Evolutionary conservation across 1,284 basidiomycete genomes (phyloP), one percentile per base, ranked within the genome.

Genomic region (Malassezia sympodialis): DNA sequence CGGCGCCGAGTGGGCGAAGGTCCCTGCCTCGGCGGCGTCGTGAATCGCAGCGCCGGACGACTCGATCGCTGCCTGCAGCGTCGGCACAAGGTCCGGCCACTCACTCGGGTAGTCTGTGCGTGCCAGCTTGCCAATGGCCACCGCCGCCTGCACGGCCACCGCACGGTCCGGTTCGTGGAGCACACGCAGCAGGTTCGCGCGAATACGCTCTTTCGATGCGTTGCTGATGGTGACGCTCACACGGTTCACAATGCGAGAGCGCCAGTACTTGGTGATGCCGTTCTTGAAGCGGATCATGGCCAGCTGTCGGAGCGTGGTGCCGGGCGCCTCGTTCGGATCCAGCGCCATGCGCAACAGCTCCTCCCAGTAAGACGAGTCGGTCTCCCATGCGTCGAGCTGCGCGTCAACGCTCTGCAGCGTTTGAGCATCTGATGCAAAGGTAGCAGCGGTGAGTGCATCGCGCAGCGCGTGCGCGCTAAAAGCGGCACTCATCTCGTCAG

Each of bases 281-380:
- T 74, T 72, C 55, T 74, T 74, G 65, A 74, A 67, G 19, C 72
- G 67, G 28, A 74, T 74, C 53, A 70, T 67, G 31, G 70, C 71
- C 2, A 69, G 53, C n/a, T 51, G 47, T 44, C 66, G 44, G 65
- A 65, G 57, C 35, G 34, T 43, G 15, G 48, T 44, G 23, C 45
- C n/a, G 0, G 44, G 28, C 11, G 56, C 54, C 8, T 52, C 42
- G 7, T 31, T 14, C 41, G 41, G 8, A 49, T 43, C 61, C 34
- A 71, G 65, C 14, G 70, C 69, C 28, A 69, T 60, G 15, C 66
- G 56, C n/a, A 69, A 46, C 8, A 73, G 62, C 15, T 59, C 59
- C 8, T 59, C 52, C 64, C 67, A 73, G 46, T 66, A 63, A 48
- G 54, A 51, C 42, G 64, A 59, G 34, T 63, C 55, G 26, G 54